Base-by-base conservation (phyloP, 306 rosid genomes). In the Malus sylvestris region DNA sequence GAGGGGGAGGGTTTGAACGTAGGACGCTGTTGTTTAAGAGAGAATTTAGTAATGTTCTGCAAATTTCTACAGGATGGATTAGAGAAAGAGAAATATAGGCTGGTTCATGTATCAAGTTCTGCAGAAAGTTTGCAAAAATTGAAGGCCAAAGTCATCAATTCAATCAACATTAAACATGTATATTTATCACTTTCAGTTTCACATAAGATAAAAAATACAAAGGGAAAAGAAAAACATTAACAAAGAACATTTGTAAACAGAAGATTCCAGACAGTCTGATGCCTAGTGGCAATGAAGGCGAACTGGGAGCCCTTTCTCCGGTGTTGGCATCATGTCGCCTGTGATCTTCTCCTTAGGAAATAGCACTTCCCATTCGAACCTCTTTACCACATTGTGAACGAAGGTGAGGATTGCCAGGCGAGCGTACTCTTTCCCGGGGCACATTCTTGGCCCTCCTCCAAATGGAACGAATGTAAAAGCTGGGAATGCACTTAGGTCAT, bases 381-480 rank as follows among this genome's bases (percentile, higher is more conserved):
- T 46, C 75, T 29, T 79, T 4, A 79, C 83, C 42, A 79, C 81
- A 51, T 79, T 76, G 82, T 83, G 83, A 40, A 83, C 76, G 22
- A 79, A 83, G 6, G 80, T 79, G 63, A 83, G 83, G 5, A 83
- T 83, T 4, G 81, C 83, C 0, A 79, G 79, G 20, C 81, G 55
- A 4, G 86, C 86, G 42, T 83, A 83, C 64, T 83, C 86, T 63
- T 83, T 83, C 4, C 83, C 83, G 0, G 83, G 86, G 68, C 86
- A 79, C 81, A 76, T 76, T 64, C 86, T 74, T 4, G 83, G 86
- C 18, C 86, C 86, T n/a, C 86, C 86, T 27, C 84, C 86, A 11
- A 80, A 83, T 23, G 86, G 86, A 4, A 79, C 82, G 42, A 71
- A 79, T 30, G 83, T 61, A 79, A 79, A 83, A 0, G 84, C 58